Conservation (phyloP, 306 rosid species). For the Dalbergia cochinchinensis region DNA sequence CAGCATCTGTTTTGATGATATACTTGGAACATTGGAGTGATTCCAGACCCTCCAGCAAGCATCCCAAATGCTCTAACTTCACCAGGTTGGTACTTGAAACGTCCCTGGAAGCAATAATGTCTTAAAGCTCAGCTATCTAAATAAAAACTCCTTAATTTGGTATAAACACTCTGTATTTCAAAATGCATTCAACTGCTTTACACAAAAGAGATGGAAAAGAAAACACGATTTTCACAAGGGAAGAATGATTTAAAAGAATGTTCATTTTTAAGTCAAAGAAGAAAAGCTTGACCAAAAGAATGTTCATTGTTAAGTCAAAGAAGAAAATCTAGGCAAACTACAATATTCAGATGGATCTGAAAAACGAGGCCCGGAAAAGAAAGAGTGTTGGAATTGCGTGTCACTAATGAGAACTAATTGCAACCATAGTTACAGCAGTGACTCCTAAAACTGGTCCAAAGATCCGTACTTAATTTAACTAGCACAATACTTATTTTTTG, state of each 20-base stretch:
- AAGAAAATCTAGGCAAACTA: constrained; percentile 11
- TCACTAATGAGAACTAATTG: not conserved
- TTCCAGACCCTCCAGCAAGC: constrained; percentile 99
- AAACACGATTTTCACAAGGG: not conserved
- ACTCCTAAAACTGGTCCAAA: not conserved
- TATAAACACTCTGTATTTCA: not conserved
- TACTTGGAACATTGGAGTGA: constrained; percentile 99
- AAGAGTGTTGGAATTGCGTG: not conserved
- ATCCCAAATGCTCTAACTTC: constrained; percentile 96
- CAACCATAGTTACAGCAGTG: not conserved
- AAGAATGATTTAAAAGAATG: not conserved
- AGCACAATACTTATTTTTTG: not conserved
- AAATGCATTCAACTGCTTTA: constrained; percentile 14
- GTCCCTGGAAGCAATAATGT: constrained; percentile 71
- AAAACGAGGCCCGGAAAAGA: not conserved
- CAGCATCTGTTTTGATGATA: constrained; percentile 22
- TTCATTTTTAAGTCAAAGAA: not conserved
- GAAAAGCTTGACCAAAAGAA: constrained; percentile 6
- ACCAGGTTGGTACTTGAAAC: constrained; percentile 89
- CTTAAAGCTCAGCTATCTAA: constrained; percentile 35
- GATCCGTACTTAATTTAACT: not conserved
- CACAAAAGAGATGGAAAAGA: constrained; percentile 5
- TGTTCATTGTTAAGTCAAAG: not conserved
- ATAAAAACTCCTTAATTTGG: constrained; percentile 20
- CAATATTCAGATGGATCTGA: not conserved